A percentile compares a stretch with the other conserved stretches of the same genome.
Conservation (phyloP, 768 basidiomycete genomes). For the Serendipita sp. region DNA sequence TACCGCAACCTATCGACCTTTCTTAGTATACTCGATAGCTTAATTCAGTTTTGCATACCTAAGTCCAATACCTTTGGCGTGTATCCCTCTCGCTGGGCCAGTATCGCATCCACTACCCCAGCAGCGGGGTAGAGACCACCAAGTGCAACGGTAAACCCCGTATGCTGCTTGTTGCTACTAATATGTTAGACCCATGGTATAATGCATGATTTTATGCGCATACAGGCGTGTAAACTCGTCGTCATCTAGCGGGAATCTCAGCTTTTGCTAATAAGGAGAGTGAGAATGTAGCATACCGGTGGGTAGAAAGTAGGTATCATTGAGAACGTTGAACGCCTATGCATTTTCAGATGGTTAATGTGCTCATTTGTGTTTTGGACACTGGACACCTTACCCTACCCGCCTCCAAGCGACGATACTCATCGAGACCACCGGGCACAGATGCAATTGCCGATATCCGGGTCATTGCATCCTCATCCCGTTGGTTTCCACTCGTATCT, state of each 20-base stretch:
- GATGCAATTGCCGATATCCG: not conserved
- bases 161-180: not conserved
- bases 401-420: not conserved
- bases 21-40: not conserved
- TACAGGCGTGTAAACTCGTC: not conserved
- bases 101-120: not conserved
- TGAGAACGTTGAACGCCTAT: not conserved
- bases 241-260: not conserved
- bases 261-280: not conserved
- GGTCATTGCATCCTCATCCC: not conserved
- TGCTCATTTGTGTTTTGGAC: too few relatives aligned
- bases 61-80: not conserved
- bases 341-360: not conserved
- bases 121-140: not conserved
- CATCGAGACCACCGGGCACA: not conserved
- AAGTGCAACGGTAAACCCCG: not conserved
- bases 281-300: not conserved
- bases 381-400: not conserved
- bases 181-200: not conserved
- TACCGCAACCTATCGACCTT: not conserved
- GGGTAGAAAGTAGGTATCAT: slow-evolving; percentile 1
- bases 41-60: not conserved
- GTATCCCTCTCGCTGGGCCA: not conserved
- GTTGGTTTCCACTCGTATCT: not conserved
- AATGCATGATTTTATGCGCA: not conserved